These are phyloP conservation scores for Aspergillus tanneri DNA, from an alignment of 2,329 filamentous ascomycete species.

Conservation along the genomic window DNA sequence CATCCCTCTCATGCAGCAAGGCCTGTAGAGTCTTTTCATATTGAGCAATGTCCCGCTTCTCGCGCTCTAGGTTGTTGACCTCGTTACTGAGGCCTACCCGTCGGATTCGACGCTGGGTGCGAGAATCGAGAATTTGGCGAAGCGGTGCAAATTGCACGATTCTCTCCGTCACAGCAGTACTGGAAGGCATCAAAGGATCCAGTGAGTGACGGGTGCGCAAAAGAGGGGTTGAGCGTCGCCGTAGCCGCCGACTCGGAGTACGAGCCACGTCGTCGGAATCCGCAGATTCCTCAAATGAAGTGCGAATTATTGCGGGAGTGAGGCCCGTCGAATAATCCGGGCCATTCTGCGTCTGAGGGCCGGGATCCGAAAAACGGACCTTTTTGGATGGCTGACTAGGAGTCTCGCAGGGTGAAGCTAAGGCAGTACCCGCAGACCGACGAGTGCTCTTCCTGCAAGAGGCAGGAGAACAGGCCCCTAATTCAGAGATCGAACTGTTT, in stretches of 20 bases:
- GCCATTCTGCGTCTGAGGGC: constrained; percentile 26
- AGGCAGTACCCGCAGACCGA: background rate
- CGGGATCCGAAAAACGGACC: constrained; percentile 49
- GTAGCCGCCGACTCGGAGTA: constrained; percentile 29
- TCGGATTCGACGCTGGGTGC: constrained; percentile 45
- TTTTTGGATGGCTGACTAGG: constrained; percentile 41
- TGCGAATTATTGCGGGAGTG: constrained; percentile 45
- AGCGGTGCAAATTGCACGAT: constrained; percentile 48
- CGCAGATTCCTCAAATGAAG: constrained; percentile 34
- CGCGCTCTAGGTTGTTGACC: constrained; percentile 45
- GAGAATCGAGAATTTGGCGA: constrained; percentile 43
- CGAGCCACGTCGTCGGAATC: constrained; percentile 22
- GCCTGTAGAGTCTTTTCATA: constrained; percentile 27
- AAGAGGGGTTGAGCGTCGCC: constrained; percentile 39
- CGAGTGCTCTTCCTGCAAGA: constrained; percentile 7
- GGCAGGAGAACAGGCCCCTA: constrained; percentile 7
- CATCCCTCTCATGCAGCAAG: constrained; percentile 29
- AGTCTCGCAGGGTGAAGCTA: constrained; percentile 19
- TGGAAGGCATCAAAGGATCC: constrained; percentile 22
- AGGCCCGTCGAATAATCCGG: constrained; percentile 41
- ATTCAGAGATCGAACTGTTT: constrained; percentile 20
- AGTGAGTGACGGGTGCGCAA: constrained; percentile 22
- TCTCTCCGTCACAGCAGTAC: constrained; percentile 24
- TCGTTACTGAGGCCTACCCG: constrained; percentile 49
- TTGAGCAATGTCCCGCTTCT: constrained; percentile 33